Evolutionary conservation across 768 basidiomycete genomes (phyloP).

Genomic region (Sistotremastrum niveocremeum): DNA sequence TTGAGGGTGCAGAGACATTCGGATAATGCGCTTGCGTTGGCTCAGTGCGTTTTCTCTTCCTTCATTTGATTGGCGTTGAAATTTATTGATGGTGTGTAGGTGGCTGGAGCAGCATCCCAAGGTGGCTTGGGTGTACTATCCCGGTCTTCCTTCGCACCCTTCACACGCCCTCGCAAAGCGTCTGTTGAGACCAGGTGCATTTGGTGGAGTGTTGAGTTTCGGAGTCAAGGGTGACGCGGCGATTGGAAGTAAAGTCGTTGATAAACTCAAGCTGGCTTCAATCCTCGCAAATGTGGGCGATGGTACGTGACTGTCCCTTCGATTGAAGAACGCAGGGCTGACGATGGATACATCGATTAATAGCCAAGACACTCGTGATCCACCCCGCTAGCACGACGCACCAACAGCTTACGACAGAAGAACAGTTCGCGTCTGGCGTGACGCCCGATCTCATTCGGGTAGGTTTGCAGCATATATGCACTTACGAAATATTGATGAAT

Average conservation of each 20-base stretch:
- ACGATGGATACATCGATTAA: not conserved
- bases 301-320: constrained; percentile 16
- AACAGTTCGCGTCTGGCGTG: constrained; percentile 54
- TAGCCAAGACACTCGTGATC: constrained; percentile 63
- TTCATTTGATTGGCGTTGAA: not conserved
- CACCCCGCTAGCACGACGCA: constrained; percentile 73
- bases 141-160: constrained; percentile 49
- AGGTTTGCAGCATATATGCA: constrained; percentile 8
- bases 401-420: constrained; percentile 46
- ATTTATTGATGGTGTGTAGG: constrained; percentile 1
- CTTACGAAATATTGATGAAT: not conserved
- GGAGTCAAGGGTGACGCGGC: constrained; percentile 47
- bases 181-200: constrained; percentile 39
- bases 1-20: constrained; percentile 59
- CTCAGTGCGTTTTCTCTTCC: constrained; percentile 18
- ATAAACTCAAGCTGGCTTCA: constrained; percentile 56
- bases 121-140: constrained; percentile 68
- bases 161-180: constrained; percentile 46
- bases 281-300: constrained; percentile 58
- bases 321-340: constrained; percentile 13
- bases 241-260: constrained; percentile 48
- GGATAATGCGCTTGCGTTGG: constrained; percentile 57
- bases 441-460: constrained; percentile 66
- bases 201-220: constrained; percentile 67
- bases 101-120: constrained; percentile 53